Evolutionary conservation across 1,139 yeast genomes (phyloP).

Genomic region (Zygoascus hellenicus): DNA sequence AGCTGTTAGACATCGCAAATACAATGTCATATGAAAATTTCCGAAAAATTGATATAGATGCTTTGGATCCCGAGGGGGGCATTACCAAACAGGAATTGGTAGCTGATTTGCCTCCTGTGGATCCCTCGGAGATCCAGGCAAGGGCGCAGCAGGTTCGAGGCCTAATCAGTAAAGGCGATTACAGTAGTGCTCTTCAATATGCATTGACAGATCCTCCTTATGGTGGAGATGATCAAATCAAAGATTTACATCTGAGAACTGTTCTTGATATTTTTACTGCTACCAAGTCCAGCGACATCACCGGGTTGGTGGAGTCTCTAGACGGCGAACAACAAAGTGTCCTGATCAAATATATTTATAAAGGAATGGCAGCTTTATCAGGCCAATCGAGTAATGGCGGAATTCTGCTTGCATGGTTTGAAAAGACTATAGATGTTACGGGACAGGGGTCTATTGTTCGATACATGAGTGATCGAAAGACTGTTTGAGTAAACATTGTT

Average conservation of each 20-base stretch:
- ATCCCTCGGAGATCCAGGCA: conserved; percentile 50
- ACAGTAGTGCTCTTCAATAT: conserved; percentile 55
- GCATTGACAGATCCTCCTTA: conserved; percentile 78
- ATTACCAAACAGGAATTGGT: conserved; percentile 58
- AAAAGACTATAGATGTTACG: conserved; percentile 73
- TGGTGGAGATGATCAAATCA: conserved; percentile 57
- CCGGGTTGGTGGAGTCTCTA: conserved; percentile 53
- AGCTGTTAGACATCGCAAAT: conserved; percentile 24
- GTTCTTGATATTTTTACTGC: conserved; percentile 73
- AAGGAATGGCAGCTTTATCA: conserved; percentile 69
- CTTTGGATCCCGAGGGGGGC: conserved; percentile 75
- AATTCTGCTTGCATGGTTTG: conserved; percentile 82
- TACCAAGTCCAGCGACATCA: conserved; percentile 68
- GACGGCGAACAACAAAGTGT: conserved; percentile 64
- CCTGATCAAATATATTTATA: conserved; percentile 78
- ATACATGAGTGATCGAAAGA: conserved; percentile 77
- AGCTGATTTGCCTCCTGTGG: conserved; percentile 44
- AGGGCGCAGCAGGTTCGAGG: conserved; percentile 55
- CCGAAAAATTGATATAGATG: conserved; percentile 87
- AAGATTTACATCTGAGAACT: conserved; percentile 47
- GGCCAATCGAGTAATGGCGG: conserved; percentile 77
- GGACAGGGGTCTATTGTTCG: conserved; percentile 90
- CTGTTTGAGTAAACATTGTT: conserved; percentile 44
- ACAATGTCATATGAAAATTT: conserved; percentile 23
- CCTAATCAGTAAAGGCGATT: conserved; percentile 66